Conservation (phyloP, 495 filamentous ascomycete genomes). For the Penicillium alfredii region DNA sequence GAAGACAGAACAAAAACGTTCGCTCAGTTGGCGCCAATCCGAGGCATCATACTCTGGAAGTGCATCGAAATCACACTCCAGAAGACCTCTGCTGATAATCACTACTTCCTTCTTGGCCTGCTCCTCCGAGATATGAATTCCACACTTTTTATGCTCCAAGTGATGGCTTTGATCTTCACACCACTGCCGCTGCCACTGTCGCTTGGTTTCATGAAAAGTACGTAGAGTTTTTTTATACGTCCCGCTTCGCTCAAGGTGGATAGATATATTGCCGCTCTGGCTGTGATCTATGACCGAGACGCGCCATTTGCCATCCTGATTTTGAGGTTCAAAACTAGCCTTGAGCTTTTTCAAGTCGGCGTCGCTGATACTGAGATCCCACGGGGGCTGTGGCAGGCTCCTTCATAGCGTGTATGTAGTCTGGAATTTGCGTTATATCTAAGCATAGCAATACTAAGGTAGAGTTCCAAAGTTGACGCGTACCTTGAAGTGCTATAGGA, state of each 20-base stretch:
- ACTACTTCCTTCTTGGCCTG: slow-evolving; percentile 3
- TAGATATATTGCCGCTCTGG: not conserved
- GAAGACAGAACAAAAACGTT: not conserved
- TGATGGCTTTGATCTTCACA: no score
- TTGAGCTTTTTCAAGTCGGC: slow-evolving; percentile 3
- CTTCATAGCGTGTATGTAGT: slow-evolving; percentile 3
- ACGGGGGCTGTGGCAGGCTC: slow-evolving; percentile 3
- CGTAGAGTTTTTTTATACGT: no score
- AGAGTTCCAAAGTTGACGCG: not conserved
- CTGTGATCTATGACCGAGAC: slow-evolving; percentile 1
- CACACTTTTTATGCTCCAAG: slow-evolving; percentile 2
- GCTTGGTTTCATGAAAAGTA: not conserved
- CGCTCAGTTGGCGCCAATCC: not conserved
- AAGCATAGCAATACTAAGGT: not conserved
- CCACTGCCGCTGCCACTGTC: no score
- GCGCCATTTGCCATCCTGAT: slow-evolving; percentile 2
- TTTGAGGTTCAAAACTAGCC: slow-evolving; percentile 2
- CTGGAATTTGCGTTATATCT: not conserved
- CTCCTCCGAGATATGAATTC: slow-evolving; percentile 3
- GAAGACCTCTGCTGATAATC: not conserved
- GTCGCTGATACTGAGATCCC: slow-evolving; percentile 3
- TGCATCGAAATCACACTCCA: slow-evolving; percentile 2
- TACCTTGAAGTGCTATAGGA: not conserved
- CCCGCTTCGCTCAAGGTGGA: slow-evolving; percentile 1
- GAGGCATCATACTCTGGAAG: slow-evolving; percentile 3